phyloP scores from a whole-genome alignment of 1,139 yeast species.

The Saccharomycopsis hybrid region DNA sequence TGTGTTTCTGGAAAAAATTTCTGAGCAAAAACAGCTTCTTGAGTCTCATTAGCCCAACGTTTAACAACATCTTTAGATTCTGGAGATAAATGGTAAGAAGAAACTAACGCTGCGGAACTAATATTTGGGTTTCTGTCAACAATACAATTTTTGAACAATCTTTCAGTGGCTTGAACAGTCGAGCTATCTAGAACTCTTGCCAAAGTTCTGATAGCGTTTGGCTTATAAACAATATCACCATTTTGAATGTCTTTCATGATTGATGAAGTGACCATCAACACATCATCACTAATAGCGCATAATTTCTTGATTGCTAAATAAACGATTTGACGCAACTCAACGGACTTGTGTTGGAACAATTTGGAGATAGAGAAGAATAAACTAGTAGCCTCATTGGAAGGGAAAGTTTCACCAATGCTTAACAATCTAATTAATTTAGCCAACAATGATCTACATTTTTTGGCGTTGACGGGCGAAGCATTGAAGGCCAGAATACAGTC shows the following conservation, averaged over 20 bases:
- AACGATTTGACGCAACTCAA: slow-evolving; percentile 86
- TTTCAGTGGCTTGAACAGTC: slow-evolving; percentile 90
- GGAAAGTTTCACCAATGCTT: slow-evolving; percentile 82
- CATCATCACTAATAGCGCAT: slow-evolving; percentile 78
- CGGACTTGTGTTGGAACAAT: slow-evolving; percentile 88
- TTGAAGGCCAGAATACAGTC: slow-evolving; percentile 92
- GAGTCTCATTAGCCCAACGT: slow-evolving; percentile 89
- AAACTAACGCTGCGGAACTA: slow-evolving; percentile 86
- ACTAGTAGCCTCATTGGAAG: slow-evolving; percentile 84
- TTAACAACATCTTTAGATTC: slow-evolving; percentile 87
- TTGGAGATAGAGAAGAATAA: slow-evolving; percentile 91
- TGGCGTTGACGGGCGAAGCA: slow-evolving; percentile 84
- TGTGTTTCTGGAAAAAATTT: slow-evolving; percentile 60
- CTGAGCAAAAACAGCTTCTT: slow-evolving; percentile 71
- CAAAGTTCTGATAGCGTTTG: slow-evolving; percentile 90
- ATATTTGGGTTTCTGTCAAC: slow-evolving; percentile 87
- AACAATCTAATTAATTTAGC: slow-evolving; percentile 61
- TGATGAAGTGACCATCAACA: slow-evolving; percentile 94
- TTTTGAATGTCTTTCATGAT: slow-evolving; percentile 97
- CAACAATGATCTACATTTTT: slow-evolving; percentile 73
- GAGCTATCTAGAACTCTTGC: slow-evolving; percentile 86
- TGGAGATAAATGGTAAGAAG: slow-evolving; percentile 85
- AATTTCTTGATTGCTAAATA: slow-evolving; percentile 91
- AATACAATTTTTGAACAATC: slow-evolving; percentile 86
- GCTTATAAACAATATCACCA: slow-evolving; percentile 79